Conservation (phyloP, 805 yeast genomes). For the Cyberlindnera sargentensis region DNA sequence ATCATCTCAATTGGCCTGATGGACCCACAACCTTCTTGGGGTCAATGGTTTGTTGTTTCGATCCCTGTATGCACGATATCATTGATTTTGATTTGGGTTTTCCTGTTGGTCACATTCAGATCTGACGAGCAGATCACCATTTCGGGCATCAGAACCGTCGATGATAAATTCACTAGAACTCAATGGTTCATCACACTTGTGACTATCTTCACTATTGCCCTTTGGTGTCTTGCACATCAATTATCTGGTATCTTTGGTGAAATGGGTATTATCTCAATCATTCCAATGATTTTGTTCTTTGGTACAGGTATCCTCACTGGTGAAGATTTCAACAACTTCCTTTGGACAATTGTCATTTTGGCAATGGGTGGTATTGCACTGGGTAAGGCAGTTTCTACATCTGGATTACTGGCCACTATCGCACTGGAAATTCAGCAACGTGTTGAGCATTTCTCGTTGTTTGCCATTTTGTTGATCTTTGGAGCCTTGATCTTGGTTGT, state of each 20-base stretch:
- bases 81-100: slow-evolving; percentile 63
- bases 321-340: slow-evolving; percentile 90
- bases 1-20: slow-evolving; percentile 83
- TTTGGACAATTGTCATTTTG: slow-evolving; percentile 92
- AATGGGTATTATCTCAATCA: slow-evolving; percentile 91
- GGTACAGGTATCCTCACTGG: slow-evolving; percentile 83
- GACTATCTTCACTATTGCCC: slow-evolving; percentile 61
- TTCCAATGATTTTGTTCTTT: slow-evolving; percentile 86
- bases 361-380: slow-evolving; percentile 98
- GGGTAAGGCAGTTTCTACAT: slow-evolving; percentile 90
- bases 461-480: slow-evolving; percentile 68
- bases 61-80: slow-evolving; percentile 69
- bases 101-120: slow-evolving; percentile 60
- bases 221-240: slow-evolving; percentile 87
- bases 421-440: slow-evolving; percentile 60
- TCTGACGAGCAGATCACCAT: slow-evolving; percentile 39
- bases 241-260: slow-evolving; percentile 76
- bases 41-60: slow-evolving; percentile 86
- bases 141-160: slow-evolving; percentile 42
- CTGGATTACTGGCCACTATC: slow-evolving; percentile 76
- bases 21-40: slow-evolving; percentile 84
- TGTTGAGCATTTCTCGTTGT: slow-evolving; percentile 63
- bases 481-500: slow-evolving; percentile 75
- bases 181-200: slow-evolving; percentile 74
- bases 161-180: slow-evolving; percentile 61